Evolutionary conservation across 148 eudicot species (phyloP), one percentile per base, ranked within the genome.

Genomic region (Drosera capensis): DNA sequence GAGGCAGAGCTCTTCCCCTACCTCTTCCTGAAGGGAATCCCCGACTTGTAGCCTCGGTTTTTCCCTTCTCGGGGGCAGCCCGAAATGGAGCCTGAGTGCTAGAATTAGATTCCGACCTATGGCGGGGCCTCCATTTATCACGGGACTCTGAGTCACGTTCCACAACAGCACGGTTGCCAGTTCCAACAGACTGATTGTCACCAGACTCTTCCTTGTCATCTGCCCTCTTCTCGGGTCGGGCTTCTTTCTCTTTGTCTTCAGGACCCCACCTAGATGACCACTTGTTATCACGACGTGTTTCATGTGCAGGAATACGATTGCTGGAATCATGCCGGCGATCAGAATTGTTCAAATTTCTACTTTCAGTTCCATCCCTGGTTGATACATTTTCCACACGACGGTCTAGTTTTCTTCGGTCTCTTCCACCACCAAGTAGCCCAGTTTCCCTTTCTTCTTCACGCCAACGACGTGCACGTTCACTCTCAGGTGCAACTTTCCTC

Each of bases 261-360:
- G 95, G 95, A 35, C 97, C 97, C 97, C 97, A 90, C 67, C 92
- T 71, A 51, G 81, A 71, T 22, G 97, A 78, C 97, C 97, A 90
- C 70, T 90, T 90, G 72, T 57, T 70, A 64, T 80, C 92, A 60
- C 94, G 86, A 38, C 73, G 63, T n/a, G 92, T 14, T 48, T 88
- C 97, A 55, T 52, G 64, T 3, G 58, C 62, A 25, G 86, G 43
- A 58, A 40, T 79, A 23, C 97, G 92, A 49, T 54, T 75, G 52
- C 49, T 58, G 20, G 47, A 56, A 59, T 88, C 94, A 64, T 70
- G 60, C 86, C 90, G 75, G 63, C 85, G 78, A 19, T 87, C 96
- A 73, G 81, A 44, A 18, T 78, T 52, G 22, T 85, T 65, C 51
- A 71, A 43, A 54, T 55, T 53, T 59, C 83, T 77, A 20, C 24